Base-by-base conservation (phyloP, 2,329 filamentous ascomycete species). In the Metarhizium anisopliae region DNA sequence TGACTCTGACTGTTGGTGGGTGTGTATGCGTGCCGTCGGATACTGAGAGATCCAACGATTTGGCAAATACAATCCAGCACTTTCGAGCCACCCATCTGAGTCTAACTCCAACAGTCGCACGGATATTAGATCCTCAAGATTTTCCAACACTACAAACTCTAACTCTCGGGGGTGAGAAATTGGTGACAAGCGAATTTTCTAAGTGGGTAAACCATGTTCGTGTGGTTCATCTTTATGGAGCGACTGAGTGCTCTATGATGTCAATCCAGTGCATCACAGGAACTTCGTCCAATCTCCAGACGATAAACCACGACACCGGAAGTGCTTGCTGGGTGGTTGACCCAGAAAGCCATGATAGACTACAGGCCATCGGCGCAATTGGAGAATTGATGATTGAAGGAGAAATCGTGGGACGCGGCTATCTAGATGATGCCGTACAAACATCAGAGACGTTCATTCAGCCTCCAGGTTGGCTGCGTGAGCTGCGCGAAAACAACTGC, bases 21-120 rank as follows among this genome's bases (percentile, higher is more conserved):
- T 60, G 58, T 32, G 45, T 63, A 10, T 63, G 62, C 20, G 55
- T 63, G 5, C 59, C 62, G 0, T 56, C 53, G 4, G 58, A 62
- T 10, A 55, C 57, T n/a, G 56, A 60, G 32, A 56, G 61, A 8
- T 47, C 58, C 1, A 59, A 59, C 43, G 57, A 63, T 18, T 45
- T 63, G 35, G 55, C 56, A 2, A 50, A 53, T 3, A 55, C 51
- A 7, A 61, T 63, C 16, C 55, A 54, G 43, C 32, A 16, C 7
- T 47, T 55, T n/a, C 47, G 50, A 42, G 45, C 54, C 32, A 43
- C 51, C 49, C 18, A 56, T 38, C 10, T 56, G 29, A 42, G 40
- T 13, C 52, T 61, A 2, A 63, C 59, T 4, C 57, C 59, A 2
- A 59, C 61, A 1, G 56, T 60, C 20, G 58, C 59, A 29, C 50